Percentiles rank a stretch among this genome's conserved stretches.
Conservation (phyloP, 768 basidiomycete genomes). For the Hebeloma cylindrosporum region DNA sequence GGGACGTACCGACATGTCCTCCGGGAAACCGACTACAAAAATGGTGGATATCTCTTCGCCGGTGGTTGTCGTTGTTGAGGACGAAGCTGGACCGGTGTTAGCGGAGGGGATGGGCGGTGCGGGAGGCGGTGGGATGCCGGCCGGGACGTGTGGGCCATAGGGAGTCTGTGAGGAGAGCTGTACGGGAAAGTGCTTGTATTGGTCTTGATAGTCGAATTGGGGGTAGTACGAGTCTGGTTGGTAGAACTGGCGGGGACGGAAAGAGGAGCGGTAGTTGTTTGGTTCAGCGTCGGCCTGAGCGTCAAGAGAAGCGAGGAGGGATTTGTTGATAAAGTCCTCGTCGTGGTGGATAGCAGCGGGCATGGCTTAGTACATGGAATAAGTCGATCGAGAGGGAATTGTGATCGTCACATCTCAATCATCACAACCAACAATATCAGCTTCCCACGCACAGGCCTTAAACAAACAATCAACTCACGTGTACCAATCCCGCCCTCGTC, state of each 20-base stretch:
- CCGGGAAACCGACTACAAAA: conserved; percentile 98
- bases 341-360: conserved; percentile 39
- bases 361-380: conserved; percentile 18
- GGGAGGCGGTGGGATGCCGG: conserved; percentile 28
- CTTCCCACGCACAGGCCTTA: conserved; percentile 50
- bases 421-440: conserved; percentile 34
- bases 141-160: conserved; percentile 67
- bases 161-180: conserved; percentile 73
- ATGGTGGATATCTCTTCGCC: conserved; percentile 95
- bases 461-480: conserved; percentile 39
- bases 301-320: conserved; percentile 79
- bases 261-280: conserved; percentile 43
- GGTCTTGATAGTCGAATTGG: conserved; percentile 27
- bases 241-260: conserved; percentile 39
- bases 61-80: conserved; percentile 28
- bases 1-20: conserved; percentile 89
- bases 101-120: conserved; percentile 24
- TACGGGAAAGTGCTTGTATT: conserved; percentile 34
- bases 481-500: conserved; percentile 22
- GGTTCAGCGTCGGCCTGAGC: conserved; percentile 83
- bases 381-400: conserved; percentile 39
- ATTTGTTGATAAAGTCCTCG: conserved; percentile 88
- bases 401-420: conserved; percentile 40
- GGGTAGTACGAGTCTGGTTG: conserved; percentile 32
- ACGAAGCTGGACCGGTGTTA: conserved; percentile 27